These are phyloP conservation scores for Simmondsia chinensis DNA, from an alignment of 148 eudicot genomes.

Conservation along the genomic window DNA sequence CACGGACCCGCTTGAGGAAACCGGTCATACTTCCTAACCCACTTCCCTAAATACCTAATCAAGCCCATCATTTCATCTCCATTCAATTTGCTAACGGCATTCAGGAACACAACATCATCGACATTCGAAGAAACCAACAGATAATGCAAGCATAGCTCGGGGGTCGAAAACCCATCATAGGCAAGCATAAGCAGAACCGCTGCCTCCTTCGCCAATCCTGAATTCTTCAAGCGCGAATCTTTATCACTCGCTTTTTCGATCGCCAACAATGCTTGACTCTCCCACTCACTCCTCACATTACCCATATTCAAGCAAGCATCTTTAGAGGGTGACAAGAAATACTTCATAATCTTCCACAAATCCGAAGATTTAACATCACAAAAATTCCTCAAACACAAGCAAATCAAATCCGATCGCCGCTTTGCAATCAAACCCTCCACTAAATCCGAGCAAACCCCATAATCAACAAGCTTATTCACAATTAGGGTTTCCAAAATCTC, in stretches of 20 bases:
- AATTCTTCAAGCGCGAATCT: constrained; percentile 20
- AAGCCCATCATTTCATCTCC: constrained; percentile 50
- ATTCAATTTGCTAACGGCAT: constrained; percentile 57
- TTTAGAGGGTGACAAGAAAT: constrained; percentile 36
- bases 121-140: constrained; percentile 40
- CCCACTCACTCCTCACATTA: constrained; percentile 65
- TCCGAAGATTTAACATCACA: constrained; percentile 39
- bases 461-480: constrained; percentile 35
- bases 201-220: constrained; percentile 48
- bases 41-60: constrained; percentile 68
- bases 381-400: constrained; percentile 49
- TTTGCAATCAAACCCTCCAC: constrained; percentile 34
- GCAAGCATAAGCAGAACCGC: constrained; percentile 67
- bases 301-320: constrained; percentile 36
- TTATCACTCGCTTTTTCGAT: constrained; percentile 28
- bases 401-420: constrained; percentile 45
- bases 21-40: constrained; percentile 73
- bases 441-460: constrained; percentile 30
- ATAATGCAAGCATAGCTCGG: constrained; percentile 73
- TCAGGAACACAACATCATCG: constrained; percentile 66
- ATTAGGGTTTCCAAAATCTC: constrained; percentile 40
- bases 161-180: constrained; percentile 48
- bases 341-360: constrained; percentile 44
- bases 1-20: constrained; percentile 60
- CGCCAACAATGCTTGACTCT: constrained; percentile 44